Evolutionary conservation across 2,329 filamentous ascomycete genomes (phyloP), one percentile per base, ranked within the genome.

Genomic region (Hypoxylon rubiginosum): DNA sequence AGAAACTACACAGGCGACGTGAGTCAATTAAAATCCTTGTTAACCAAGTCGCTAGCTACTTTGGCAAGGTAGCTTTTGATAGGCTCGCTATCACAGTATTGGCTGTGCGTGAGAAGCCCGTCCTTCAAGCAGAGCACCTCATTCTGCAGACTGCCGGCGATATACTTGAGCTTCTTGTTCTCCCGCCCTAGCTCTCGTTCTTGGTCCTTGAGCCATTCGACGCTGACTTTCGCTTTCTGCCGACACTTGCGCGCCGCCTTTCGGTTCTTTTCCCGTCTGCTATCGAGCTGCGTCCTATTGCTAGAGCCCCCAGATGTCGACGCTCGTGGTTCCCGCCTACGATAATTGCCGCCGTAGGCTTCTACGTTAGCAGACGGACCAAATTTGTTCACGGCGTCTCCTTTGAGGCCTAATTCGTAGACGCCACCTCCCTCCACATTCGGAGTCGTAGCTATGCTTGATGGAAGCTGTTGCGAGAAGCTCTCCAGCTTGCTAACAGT

Each of bases 261-360:
- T 2, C 45, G 45, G 21, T 48, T 48, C 45, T n/a, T 48, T n/a
- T 48, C 45, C 45, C 45, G 45, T n/a, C 5, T 48, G 7, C 45
- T 48, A 21, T 24, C 11, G 10, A 15, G 4, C 7, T 48, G 45
- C 13, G 45, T 6, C 3, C 21, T 7, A 17, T 7, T 28, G 45
- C 24, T n/a, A 10, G 24, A 48, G 4, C 10, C 24, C 10, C 2
- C 9, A 24, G 43, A 3, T 13, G 43, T 46, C 45, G 21, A 1
- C 4, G 10, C 24, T 4, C 13, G 21, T 7, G 21, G 45, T 28
- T 28, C 7, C n/a, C 8, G 45, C 24, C 11, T 11, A 7, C 13
- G 24, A 26, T 6, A 10, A 26, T 4, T 21, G 17, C 8, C 13
- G 43, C 15, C 10, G 10, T 28, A 28, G 11, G 21, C 21, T n/a